These are phyloP conservation scores for Lodderomyces orthopsilosis DNA, from an alignment of 1,139 yeast species.

Conservation along the genomic window DNA sequence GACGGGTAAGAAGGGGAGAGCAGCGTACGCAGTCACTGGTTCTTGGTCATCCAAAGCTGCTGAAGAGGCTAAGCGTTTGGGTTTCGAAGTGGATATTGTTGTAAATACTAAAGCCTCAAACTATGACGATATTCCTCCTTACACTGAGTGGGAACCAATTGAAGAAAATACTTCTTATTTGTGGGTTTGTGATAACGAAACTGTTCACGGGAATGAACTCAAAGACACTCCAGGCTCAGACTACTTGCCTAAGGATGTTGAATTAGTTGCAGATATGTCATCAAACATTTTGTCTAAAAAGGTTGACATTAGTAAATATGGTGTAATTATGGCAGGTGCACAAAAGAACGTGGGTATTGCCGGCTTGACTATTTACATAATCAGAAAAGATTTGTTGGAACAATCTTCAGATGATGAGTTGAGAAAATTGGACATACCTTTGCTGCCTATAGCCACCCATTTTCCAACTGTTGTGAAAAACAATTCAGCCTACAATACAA, in stretches of 20 bases:
- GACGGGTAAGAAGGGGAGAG: slow-evolving; percentile 71
- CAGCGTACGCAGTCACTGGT: slow-evolving; percentile 88
- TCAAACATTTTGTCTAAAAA: slow-evolving; percentile 84
- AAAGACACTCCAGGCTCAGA: slow-evolving; percentile 46
- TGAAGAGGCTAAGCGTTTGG: slow-evolving; percentile 84
- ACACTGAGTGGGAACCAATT: slow-evolving; percentile 57
- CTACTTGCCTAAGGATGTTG: slow-evolving; percentile 64
- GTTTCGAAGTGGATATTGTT: slow-evolving; percentile 69
- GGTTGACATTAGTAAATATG: slow-evolving; percentile 80
- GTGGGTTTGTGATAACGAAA: slow-evolving; percentile 93
- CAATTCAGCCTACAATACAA: slow-evolving; percentile 92
- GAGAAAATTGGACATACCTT: slow-evolving; percentile 58
- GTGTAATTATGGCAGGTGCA: slow-evolving; percentile 91
- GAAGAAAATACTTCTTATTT: slow-evolving; percentile 69
- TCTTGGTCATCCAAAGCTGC: slow-evolving; percentile 87
- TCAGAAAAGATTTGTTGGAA: slow-evolving; percentile 73
- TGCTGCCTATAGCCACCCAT: slow-evolving; percentile 85
- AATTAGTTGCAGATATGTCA: slow-evolving; percentile 90
- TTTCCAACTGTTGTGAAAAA: slow-evolving; percentile 82
- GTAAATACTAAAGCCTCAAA: slow-evolving; percentile 65
- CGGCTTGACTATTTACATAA: slow-evolving; percentile 86
- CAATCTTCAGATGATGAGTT: slow-evolving; percentile 66
- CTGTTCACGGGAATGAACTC: slow-evolving; percentile 93
- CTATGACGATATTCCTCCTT: slow-evolving; percentile 67
- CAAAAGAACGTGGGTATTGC: slow-evolving; percentile 97